Evolutionary conservation across 805 yeast species (phyloP), one percentile per base, ranked within the genome.

Genomic region (Zygosaccharomyces kombuchaensis): DNA sequence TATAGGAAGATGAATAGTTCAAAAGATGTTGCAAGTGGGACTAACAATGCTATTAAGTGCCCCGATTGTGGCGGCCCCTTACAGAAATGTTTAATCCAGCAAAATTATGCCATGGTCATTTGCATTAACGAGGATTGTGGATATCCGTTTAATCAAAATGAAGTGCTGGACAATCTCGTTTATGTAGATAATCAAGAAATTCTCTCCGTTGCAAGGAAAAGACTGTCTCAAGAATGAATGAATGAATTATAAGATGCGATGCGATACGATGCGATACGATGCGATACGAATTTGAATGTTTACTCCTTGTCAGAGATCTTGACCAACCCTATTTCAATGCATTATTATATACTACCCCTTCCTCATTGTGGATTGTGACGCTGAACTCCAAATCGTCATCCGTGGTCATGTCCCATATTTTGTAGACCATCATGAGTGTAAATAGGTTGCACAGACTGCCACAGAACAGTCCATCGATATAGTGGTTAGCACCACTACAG

Each of bases 371-470:
- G 31, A 72, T 71, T 47, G 80, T 74, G 42, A 87, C 93, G 40
- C 88, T 80, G 66, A 91, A 93, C 68, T 91, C 99, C 56, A 91
- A 80, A 64, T 93, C 98, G 59, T 91, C 98, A 46, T 82, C 81
- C 9, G 98, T 93, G 43, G 91, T 83, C 77, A 90, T 88, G 60
- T 90, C 97, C 96, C 98, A 91, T 56, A 81, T 87, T 68, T 93
- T 90, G 72, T 89, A 91, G 42, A 91, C 74, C 98, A 93, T 91
- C 96, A 93, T 89, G 45, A 85, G 69, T 3, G 95, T 76, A 58
- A 88, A 84, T 40, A 88, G 62, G 61, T 87, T 87, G 60, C 96
- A 78, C 29, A 88, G 58, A 21, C 93, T 77, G 26, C 88, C 93
- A 59, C 90, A 87, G 59, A 91, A 84, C 25, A 88, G 66, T 1